Conservation (phyloP, 2,329 filamentous ascomycete species). For the Penicillium corylophilum region DNA sequence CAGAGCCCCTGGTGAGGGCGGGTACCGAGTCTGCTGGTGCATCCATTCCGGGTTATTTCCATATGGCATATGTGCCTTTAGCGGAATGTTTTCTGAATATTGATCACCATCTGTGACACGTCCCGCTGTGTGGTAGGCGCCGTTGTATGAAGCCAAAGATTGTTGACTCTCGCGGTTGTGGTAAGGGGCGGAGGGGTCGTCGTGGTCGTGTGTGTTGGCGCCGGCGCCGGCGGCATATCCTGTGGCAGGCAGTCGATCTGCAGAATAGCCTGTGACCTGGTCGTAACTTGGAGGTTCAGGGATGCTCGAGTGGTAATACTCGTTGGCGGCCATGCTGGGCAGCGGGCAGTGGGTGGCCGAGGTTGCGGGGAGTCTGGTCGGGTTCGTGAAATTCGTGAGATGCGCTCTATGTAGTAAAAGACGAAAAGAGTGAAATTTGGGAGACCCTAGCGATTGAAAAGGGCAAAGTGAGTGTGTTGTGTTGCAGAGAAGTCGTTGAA, state of each 20-base stretch:
- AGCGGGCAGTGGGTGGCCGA: conserved; percentile 7
- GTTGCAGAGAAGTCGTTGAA: conserved; percentile 4
- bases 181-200: conserved; percentile 41
- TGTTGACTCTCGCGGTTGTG: conserved; percentile 39
- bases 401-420: neutral
- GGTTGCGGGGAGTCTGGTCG: conserved; percentile 4
- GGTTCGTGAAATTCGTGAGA: conserved; percentile 2
- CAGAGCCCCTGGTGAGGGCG: conserved; percentile 52
- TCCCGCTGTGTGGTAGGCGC: conserved; percentile 31
- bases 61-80: conserved; percentile 39
- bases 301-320: conserved; percentile 60
- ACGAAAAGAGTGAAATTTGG: neutral
- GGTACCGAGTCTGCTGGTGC: conserved; percentile 46
- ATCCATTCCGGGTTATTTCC: conserved; percentile 41
- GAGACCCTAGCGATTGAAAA: neutral
- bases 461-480: neutral
- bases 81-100: conserved; percentile 44
- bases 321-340: conserved; percentile 60
- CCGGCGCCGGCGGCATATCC: conserved; percentile 20
- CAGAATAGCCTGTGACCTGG: conserved; percentile 33
- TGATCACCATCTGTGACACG: conserved; percentile 34
- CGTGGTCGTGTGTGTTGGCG: conserved; percentile 40
- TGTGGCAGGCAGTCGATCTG: conserved; percentile 32
- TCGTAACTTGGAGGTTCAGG: conserved; percentile 33
- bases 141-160: conserved; percentile 35